Evolutionary conservation across 495 filamentous ascomycete species (phyloP).

Genomic region (Penicillium egyptiacum): DNA sequence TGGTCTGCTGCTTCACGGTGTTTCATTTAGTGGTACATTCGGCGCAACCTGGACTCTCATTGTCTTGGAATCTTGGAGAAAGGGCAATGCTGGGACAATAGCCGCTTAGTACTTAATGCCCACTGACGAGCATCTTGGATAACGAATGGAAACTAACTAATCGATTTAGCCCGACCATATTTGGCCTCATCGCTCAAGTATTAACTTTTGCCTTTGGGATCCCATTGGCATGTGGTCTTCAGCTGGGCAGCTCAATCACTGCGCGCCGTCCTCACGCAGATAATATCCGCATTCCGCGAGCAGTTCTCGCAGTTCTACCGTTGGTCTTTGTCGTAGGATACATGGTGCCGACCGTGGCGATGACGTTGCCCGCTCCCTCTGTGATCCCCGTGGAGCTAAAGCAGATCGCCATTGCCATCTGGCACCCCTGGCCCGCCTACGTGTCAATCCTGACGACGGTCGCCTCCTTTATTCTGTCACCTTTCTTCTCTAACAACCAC

Average conservation of each 20-base stretch:
- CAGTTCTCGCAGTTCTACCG: conserved; percentile 49
- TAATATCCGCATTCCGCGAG: conserved; percentile 49
- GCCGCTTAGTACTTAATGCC: conserved; percentile 51
- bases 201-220: conserved; percentile 53
- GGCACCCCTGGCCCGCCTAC: conserved; percentile 61
- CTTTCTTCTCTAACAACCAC: conserved; percentile 35
- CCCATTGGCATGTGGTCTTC: conserved; percentile 52
- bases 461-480: conserved; percentile 34
- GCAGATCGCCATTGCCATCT: conserved; percentile 57
- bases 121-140: background rate
- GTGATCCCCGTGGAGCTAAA: conserved; percentile 48
- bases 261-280: conserved; percentile 44
- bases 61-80: conserved; percentile 55
- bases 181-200: conserved; percentile 56
- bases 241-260: conserved; percentile 55
- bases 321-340: conserved; percentile 49
- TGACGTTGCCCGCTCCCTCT: conserved; percentile 52
- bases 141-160: conserved; percentile 1
- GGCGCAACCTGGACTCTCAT: conserved; percentile 56
- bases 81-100: conserved; percentile 52
- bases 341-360: conserved; percentile 50
- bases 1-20: conserved; percentile 44
- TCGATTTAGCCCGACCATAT: conserved; percentile 41
- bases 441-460: conserved; percentile 36
- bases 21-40: conserved; percentile 55